A percentile compares a stretch with the other conserved stretches of the same genome.
These are phyloP conservation scores for Sonneratia caseolaris DNA, from an alignment of 345 rosid genomes.

Conservation along the genomic window DNA sequence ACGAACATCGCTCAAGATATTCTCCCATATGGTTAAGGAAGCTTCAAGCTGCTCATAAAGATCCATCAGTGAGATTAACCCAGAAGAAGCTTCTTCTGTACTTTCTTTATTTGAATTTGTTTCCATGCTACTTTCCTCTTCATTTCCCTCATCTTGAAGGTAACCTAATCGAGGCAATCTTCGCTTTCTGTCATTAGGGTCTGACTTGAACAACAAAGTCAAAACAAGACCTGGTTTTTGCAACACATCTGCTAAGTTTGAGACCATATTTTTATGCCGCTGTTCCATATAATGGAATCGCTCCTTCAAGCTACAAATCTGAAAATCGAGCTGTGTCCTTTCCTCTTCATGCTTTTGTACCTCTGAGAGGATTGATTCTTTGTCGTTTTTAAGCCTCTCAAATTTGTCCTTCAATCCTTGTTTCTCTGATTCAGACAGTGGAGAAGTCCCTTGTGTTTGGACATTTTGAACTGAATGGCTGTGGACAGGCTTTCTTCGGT, in stretches of 20 bases:
- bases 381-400: slow-evolving; percentile 53
- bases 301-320: slow-evolving; percentile 49
- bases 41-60: slow-evolving; percentile 57
- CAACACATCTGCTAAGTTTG: slow-evolving; percentile 43
- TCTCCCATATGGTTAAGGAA: slow-evolving; percentile 66
- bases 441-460: slow-evolving; percentile 38
- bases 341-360: slow-evolving; percentile 50
- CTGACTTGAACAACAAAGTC: slow-evolving; percentile 41
- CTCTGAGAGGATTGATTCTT: slow-evolving; percentile 41
- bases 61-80: slow-evolving; percentile 32
- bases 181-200: slow-evolving; percentile 54
- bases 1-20: slow-evolving; percentile 29
- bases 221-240: slow-evolving; percentile 59
- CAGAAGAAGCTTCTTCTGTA: slow-evolving; percentile 20
- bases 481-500: slow-evolving; percentile 87
- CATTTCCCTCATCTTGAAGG: slow-evolving; percentile 25
- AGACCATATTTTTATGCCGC: slow-evolving; percentile 45
- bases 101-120: slow-evolving; percentile 21
- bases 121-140: slow-evolving; percentile 30
- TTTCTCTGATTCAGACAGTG: slow-evolving; percentile 58
- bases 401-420: slow-evolving; percentile 54
- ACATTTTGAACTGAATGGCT: slow-evolving; percentile 69
- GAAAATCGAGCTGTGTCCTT: slow-evolving; percentile 38
- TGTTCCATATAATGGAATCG: slow-evolving; percentile 53
- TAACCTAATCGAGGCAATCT: slow-evolving; percentile 50